Evolutionary conservation across 176 grass and related monocot species (phyloP).

Genomic region (Hyparrhenia diplandra): DNA sequence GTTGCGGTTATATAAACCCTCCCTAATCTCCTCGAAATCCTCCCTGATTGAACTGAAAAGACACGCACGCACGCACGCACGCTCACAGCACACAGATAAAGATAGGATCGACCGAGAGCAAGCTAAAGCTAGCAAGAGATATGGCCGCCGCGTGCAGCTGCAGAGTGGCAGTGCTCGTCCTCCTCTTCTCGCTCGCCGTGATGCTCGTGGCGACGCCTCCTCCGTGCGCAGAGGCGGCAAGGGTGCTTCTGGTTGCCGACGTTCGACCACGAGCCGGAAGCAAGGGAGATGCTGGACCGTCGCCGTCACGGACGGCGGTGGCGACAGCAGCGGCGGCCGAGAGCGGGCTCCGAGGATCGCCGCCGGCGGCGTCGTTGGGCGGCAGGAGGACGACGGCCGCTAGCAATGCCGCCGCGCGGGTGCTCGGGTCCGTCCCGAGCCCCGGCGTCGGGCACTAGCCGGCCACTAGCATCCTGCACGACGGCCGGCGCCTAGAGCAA

Average conservation of each 20-base stretch:
- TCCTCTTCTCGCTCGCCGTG: not conserved
- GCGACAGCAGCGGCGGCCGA: not conserved
- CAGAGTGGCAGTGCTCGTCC: not conserved
- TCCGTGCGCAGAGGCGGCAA: not conserved
- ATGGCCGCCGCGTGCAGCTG: conserved; percentile 20
- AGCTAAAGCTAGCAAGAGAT: not conserved
- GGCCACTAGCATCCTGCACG: not conserved
- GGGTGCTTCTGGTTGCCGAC: not conserved
- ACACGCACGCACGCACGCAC: too few species aligned
- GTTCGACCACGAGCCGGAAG: not conserved
- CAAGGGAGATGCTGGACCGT: not conserved
- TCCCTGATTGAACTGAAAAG: not conserved
- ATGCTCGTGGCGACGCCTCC: not conserved
- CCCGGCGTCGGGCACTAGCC: conserved; percentile 75
- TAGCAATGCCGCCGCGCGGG: conserved; percentile 32
- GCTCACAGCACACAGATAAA: too few species aligned
- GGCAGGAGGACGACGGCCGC: not conserved
- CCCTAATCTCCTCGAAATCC: not conserved
- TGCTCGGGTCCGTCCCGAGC: conserved; percentile 79
- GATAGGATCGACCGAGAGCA: not conserved
- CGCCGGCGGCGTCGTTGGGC: not conserved
- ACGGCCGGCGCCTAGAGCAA: not conserved
- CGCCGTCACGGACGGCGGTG: not conserved
- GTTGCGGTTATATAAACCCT: conserved; percentile 16
- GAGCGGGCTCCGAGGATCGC: not conserved